Evolutionary conservation across 495 filamentous ascomycete species (phyloP).

Genomic region (Geoglossum glabrum): DNA sequence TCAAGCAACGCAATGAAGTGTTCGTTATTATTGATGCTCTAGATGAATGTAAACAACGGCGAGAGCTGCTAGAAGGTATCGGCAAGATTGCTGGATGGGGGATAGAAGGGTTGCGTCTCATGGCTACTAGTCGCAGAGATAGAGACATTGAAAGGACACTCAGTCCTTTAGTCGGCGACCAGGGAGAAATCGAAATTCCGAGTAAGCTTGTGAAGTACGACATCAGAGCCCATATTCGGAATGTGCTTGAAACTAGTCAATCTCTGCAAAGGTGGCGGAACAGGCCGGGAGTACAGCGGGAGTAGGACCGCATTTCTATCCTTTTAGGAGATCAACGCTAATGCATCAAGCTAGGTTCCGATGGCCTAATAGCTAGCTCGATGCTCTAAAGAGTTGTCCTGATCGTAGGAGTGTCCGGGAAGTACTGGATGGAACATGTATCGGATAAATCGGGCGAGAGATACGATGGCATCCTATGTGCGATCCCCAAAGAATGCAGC

Average conservation of each 20-base stretch:
- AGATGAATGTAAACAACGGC: conserved; percentile 11
- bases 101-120: conserved; percentile 3
- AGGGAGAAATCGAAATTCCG: background rate
- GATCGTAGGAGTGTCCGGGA: conserved; percentile 2
- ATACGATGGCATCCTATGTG: conserved; percentile 10
- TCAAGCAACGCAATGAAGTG: background rate
- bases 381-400: conserved; percentile 5
- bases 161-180: background rate
- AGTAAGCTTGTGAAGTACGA: background rate
- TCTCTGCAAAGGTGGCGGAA: background rate
- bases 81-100: conserved; percentile 1
- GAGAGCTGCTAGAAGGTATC: background rate
- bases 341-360: conserved; percentile 9
- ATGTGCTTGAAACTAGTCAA: background rate
- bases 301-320: conserved; percentile 3
- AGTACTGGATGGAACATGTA: conserved; percentile 7
- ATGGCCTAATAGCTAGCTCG: conserved; percentile 13
- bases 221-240: background rate
- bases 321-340: background rate
- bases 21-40: conserved; percentile 12
- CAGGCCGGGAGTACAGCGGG: background rate
- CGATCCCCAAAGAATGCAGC: conserved; percentile 5
- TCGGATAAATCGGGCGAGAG: conserved; percentile 11
- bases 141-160: conserved; percentile 5
- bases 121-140: conserved; percentile 9